Percentiles rank a stretch among this genome's conserved stretches.
These are phyloP conservation scores for Solanum hybrid DNA, from an alignment of 305 asterid species.

Conservation along the genomic window DNA sequence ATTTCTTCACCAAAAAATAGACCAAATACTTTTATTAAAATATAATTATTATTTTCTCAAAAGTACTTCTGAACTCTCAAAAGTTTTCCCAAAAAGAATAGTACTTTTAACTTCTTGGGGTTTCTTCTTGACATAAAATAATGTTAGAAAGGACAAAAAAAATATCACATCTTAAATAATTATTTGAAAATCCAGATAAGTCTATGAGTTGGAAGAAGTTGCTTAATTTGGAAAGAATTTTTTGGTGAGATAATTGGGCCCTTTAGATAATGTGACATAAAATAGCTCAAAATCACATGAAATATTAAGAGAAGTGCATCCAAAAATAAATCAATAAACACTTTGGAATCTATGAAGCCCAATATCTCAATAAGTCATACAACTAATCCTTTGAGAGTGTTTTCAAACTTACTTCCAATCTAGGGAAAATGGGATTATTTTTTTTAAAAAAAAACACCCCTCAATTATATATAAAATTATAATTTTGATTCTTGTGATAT, in stretches of 20 bases:
- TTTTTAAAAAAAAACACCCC: neutral
- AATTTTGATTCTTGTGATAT: neutral
- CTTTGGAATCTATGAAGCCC: neutral
- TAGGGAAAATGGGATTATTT: neutral
- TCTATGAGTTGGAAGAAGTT: neutral
- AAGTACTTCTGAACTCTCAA: neutral
- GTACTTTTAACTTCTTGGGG: neutral
- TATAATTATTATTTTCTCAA: neutral
- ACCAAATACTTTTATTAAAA: neutral
- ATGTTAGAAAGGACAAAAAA: neutral
- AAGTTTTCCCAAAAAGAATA: neutral
- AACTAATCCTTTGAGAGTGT: neutral
- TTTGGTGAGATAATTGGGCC: neutral
- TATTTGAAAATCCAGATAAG: neutral
- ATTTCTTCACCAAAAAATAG: neutral
- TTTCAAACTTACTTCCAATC: neutral
- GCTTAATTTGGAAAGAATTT: neutral
- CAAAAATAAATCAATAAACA: neutral
- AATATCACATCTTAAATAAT: neutral
- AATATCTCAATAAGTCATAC: neutral
- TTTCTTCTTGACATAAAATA: neutral
- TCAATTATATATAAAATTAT: neutral
- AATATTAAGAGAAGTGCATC: neutral
- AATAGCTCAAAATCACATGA: neutral
- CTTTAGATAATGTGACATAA: neutral